Conservation (phyloP, 1,284 basidiomycete genomes). For the Papiliotrema flavescens region DNA sequence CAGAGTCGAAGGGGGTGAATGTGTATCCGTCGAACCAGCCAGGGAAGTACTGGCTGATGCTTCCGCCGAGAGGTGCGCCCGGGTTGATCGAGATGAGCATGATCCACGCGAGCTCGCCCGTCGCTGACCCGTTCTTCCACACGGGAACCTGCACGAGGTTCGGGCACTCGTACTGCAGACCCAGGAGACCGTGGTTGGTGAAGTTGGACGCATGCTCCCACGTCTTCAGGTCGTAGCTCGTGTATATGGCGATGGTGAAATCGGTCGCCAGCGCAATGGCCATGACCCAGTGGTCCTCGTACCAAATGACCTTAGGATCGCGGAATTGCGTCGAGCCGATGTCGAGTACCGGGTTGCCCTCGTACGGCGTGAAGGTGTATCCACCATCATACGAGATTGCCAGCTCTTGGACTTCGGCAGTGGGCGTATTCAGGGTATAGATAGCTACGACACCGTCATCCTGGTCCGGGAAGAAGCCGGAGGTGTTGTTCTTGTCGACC, state of each 20-base stretch:
- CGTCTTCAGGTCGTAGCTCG: conserved; percentile 43
- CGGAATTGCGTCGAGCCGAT: conserved; percentile 46
- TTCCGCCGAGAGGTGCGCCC: conserved; percentile 44
- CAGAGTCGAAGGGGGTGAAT: conserved; percentile 43
- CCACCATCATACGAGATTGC: conserved; percentile 49
- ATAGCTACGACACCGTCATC: conserved; percentile 49
- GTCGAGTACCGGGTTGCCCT: conserved; percentile 45
- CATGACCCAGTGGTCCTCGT: conserved; percentile 49
- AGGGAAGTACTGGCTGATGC: conserved; percentile 46
- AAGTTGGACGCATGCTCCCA: conserved; percentile 48
- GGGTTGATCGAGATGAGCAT: conserved; percentile 38
- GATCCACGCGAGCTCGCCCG: conserved; percentile 13
- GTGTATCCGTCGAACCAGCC: conserved; percentile 48
- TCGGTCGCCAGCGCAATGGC: conserved; percentile 45
- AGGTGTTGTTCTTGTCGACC: conserved; percentile 50
- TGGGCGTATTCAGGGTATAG: conserved; percentile 48
- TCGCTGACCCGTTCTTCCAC: conserved; percentile 14
- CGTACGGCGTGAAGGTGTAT: conserved; percentile 47
- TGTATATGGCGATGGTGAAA: conserved; percentile 47
- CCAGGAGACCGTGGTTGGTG: conserved; percentile 33
- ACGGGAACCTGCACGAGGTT: conserved; percentile 44
- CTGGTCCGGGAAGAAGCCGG: conserved; percentile 48
- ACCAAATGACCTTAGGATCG: conserved; percentile 51
- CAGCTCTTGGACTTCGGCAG: conserved; percentile 45
- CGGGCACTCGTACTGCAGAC: conserved; percentile 49